Base-by-base conservation (phyloP, 345 rosid species). In the Gossypioides kirkii region DNA sequence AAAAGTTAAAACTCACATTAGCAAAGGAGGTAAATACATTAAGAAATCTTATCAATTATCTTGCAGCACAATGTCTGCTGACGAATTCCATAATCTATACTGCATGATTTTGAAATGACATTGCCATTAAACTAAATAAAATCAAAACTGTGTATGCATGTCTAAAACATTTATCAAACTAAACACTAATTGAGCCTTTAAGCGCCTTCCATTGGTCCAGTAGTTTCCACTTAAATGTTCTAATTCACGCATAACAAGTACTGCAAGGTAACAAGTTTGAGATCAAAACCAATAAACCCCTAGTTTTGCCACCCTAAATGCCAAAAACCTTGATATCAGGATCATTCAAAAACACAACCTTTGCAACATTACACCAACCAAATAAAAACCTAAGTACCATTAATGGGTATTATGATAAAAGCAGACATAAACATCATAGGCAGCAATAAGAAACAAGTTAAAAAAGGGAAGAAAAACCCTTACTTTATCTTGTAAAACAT, bases 401-500 rank as follows among this genome's bases (percentile, higher is more conserved):
- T 58, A 1, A 58, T 3, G 61, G 61, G 61, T 55, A 22, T 55
- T 20, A 55, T 20, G 4, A 53, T 53, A 55, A 55, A 22, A 55
- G 26, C 61, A 22, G 28, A 55, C 28, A 58, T 13, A 58, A 58
- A 58, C 38, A 58, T 5, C 38, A 58, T 23, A 58, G 14, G 13
- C 25, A 58, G 62, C 62, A 58, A 58, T 58, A 23, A 58, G 26
- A 58, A 58, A 58, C n/a, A 58, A 25, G 8, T 25, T 58, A 11
- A 25, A 23, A 23, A 23, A 10, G 32, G 36, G 16, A 23, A 11
- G 2, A 12, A 10, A 56, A 58, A 23, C 26, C 13, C 60, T 56
- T 58, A 58, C 62, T 84, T 95, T 95, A 42, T 90, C 91, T 80
- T 91, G 90, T 76, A 92, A 80, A 74, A 82, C 82, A 77, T 76